Evolutionary conservation across 2,329 filamentous ascomycete genomes (phyloP), one percentile per base, ranked within the genome.

Genomic region (Trichoderma koningii): DNA sequence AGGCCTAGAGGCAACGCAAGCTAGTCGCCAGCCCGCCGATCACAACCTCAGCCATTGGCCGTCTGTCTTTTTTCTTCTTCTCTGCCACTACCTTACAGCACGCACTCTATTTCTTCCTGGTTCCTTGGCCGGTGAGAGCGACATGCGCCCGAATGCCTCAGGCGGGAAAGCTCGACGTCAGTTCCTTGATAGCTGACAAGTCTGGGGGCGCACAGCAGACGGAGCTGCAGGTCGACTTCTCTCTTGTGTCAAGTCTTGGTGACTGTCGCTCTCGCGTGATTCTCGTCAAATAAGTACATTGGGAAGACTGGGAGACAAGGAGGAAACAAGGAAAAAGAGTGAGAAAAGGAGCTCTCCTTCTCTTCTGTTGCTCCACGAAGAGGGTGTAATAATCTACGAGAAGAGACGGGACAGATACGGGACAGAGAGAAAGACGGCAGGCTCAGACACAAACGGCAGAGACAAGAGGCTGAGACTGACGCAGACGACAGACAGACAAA

Each of bases 41-140:
- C 64, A 55, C 57, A 55, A 60, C 57, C 57, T 55, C 42, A 60
- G 21, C 56, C 55, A 45, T 38, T 45, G 51, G 41, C 55, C 64
- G 45, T 51, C 51, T 34, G 28, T 12, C 10, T 14, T 14, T 38
- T 38, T 34, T 7, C 9, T 7, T 30, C 28, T 30, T 30, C 10
- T 34, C 30, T 34, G 30, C 30, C 2, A 9, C 9, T 30, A 30
- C 30, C 2, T 3, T 1, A 30, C 30, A 30, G 30, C 30, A 30
- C 30, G 9, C 28, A 23, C 21, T 23, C 21, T 23, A 23, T 5
- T 28, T 28, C 28, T 28, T 28, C 28, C 28, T 28, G 28, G 7
- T 28, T 28, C 28, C 28, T 17, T 52, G 28, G 59, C 21, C 26
- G 48, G 52, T 30, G 19, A 50, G 42, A 62, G 48, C 61, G 30